phyloP scores from a whole-genome alignment of 495 filamentous ascomycete species.

The Cryomyces minteri region DNA sequence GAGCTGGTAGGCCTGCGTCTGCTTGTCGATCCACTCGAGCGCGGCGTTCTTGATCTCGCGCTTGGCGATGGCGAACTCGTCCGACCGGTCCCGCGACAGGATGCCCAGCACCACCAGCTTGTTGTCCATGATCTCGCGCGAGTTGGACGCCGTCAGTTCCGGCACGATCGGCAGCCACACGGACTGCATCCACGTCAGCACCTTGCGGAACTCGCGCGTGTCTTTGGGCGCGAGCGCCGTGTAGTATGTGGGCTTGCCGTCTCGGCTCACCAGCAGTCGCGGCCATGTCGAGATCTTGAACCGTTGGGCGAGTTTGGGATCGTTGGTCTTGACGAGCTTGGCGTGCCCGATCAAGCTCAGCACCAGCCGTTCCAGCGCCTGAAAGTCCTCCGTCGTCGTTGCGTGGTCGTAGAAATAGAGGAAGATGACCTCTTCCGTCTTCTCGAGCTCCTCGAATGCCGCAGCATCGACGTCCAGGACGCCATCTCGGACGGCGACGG shows the following conservation, averaged over 20 bases:
- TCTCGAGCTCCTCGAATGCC: constrained; percentile 66
- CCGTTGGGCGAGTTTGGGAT: constrained; percentile 46
- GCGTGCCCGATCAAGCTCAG: constrained; percentile 80
- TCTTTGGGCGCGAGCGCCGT: constrained; percentile 64
- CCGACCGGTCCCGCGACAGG: constrained; percentile 56
- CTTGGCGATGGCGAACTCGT: constrained; percentile 60
- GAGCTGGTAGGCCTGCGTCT: constrained; percentile 69
- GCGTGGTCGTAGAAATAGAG: constrained; percentile 94
- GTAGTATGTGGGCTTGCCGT: constrained; percentile 79
- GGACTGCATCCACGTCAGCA: constrained; percentile 83
- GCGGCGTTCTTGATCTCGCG: constrained; percentile 92
- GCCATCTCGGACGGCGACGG: constrained; percentile 55
- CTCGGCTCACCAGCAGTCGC: constrained; percentile 70
- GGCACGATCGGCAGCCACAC: constrained; percentile 98
- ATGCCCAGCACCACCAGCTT: constrained; percentile 86
- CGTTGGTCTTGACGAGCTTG: constrained; percentile 75
- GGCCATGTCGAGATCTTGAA: constrained; percentile 97
- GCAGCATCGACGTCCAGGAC: constrained; percentile 62
- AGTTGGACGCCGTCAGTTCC: constrained; percentile 80
- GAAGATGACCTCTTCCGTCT: constrained; percentile 89
- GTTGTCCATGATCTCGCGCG: constrained; percentile 83
- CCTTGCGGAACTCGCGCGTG: constrained; percentile 67
- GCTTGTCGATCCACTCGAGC: constrained; percentile 94
- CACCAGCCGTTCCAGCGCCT: constrained; percentile 67
- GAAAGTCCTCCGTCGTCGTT: constrained; percentile 80